Conservation (phyloP, 768 basidiomycete species). For the Agaricus subrufescens region DNA sequence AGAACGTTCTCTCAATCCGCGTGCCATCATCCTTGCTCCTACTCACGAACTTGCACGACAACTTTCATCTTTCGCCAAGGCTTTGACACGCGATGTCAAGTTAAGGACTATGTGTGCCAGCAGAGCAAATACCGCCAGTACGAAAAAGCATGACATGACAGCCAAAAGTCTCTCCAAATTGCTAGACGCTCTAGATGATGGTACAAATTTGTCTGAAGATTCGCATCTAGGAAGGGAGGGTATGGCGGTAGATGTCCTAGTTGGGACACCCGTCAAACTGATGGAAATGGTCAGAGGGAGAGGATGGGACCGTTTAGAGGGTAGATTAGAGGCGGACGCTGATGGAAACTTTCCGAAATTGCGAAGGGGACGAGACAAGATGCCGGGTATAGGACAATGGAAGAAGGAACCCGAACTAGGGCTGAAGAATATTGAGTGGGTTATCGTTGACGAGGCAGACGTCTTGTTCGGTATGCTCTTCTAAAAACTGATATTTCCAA, state of each 20-base stretch:
- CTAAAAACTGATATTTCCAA: constrained; percentile 2
- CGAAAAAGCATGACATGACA: constrained; percentile 26
- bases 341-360: constrained; percentile 11
- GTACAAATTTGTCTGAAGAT: constrained; percentile 8
- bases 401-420: constrained; percentile 51
- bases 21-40: constrained; percentile 78
- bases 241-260: constrained; percentile 47
- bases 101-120: constrained; percentile 73
- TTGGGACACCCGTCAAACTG: constrained; percentile 65
- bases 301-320: constrained; percentile 41
- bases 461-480: constrained; percentile 68
- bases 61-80: constrained; percentile 69
- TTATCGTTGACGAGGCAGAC: constrained; percentile 89
- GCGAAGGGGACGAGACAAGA: constrained; percentile 21
- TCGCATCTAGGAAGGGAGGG: constrained; percentile 11
- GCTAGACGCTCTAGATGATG: constrained; percentile 19
- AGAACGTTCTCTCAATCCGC: constrained; percentile 45
- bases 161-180: constrained; percentile 46
- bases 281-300: constrained; percentile 57
- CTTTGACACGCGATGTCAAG: constrained; percentile 68
- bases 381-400: constrained; percentile 35
- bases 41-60: constrained; percentile 89
- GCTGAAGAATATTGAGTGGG: constrained; percentile 76
- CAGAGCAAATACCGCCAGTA: constrained; percentile 44
- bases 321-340: constrained; percentile 16